These are phyloP conservation scores for Danielozyma ontarioensis DNA, from an alignment of 805 yeast species.

Conservation along the genomic window DNA sequence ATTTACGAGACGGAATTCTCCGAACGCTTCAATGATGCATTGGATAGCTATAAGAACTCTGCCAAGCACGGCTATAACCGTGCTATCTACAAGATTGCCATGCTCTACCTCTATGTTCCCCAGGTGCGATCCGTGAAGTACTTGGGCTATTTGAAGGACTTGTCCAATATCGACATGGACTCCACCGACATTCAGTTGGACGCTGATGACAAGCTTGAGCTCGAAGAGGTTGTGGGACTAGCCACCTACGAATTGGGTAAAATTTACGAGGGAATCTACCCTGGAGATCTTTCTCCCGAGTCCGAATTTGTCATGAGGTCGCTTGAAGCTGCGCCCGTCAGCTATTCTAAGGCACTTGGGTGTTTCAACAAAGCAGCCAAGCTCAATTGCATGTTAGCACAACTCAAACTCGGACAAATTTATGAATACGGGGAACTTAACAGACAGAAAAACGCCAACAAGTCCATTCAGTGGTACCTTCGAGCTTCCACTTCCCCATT, in stretches of 20 bases:
- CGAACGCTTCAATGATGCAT: constrained; percentile 26
- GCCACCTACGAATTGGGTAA: constrained; percentile 38
- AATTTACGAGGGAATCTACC: constrained; percentile 41
- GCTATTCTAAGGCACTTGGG: constrained; percentile 35
- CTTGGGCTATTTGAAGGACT: constrained; percentile 29
- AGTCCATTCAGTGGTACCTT: constrained; percentile 42
- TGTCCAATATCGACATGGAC: constrained; percentile 32
- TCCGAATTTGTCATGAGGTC: constrained; percentile 31
- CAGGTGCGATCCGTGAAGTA: constrained; percentile 28
- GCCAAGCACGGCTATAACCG: constrained; percentile 40
- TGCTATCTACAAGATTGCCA: constrained; percentile 38
- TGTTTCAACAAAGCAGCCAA: constrained; percentile 40
- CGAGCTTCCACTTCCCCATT: constrained; percentile 38
- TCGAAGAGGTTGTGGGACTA: constrained; percentile 36
- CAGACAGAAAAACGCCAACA: constrained; percentile 32
- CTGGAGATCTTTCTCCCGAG: constrained; percentile 34
- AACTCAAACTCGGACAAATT: constrained; percentile 36
- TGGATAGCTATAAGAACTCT: constrained; percentile 28
- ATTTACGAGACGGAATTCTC: constrained; percentile 30
- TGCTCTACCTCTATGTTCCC: constrained; percentile 31
- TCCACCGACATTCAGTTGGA: constrained; percentile 27
- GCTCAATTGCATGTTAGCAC: constrained; percentile 33
- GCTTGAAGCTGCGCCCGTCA: constrained; percentile 36
- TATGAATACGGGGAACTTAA: constrained; percentile 41
- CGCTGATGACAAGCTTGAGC: constrained; percentile 36